Conservation (phyloP, 768 basidiomycete genomes). For the Pisolithus sp. region DNA sequence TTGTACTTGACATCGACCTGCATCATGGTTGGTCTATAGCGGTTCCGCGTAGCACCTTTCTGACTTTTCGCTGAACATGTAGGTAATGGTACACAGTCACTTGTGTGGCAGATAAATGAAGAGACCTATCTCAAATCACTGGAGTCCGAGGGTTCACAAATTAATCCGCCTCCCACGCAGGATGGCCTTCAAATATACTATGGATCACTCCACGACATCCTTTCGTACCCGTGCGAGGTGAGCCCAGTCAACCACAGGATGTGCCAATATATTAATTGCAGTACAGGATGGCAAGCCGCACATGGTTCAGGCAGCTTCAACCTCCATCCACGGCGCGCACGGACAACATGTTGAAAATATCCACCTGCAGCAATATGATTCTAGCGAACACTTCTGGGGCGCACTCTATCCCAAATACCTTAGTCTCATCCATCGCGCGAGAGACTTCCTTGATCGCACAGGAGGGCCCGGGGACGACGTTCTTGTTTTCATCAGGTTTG, state of each 20-base stretch:
- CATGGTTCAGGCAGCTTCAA: constrained; percentile 82
- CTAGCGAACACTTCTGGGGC: constrained; percentile 70
- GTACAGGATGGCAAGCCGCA: constrained; percentile 71
- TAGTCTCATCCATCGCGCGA: constrained; percentile 57
- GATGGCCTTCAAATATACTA: constrained; percentile 69
- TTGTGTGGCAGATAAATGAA: constrained; percentile 88
- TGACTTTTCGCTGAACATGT: constrained; percentile 1
- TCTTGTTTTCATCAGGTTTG: constrained; percentile 80
- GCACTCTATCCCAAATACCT: constrained; percentile 62
- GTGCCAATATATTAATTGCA: neutral
- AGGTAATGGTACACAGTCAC: constrained; percentile 94
- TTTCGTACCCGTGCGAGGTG: constrained; percentile 91
- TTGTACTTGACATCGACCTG: constrained; percentile 80
- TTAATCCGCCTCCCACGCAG: constrained; percentile 23
- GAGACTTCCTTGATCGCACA: constrained; percentile 63
- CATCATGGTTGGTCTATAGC: constrained; percentile 18
- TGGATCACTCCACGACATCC: constrained; percentile 88
- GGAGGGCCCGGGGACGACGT: constrained; percentile 62
- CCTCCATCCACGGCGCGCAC: constrained; percentile 69
- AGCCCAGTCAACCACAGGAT: constrained; percentile 2
- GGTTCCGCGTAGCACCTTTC: neutral
- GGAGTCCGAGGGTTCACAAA: constrained; percentile 35
- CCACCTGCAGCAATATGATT: constrained; percentile 68
- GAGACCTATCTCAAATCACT: constrained; percentile 70
- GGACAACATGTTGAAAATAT: constrained; percentile 87